Evolutionary conservation across 2,329 filamentous ascomycete species (phyloP).

Genomic region (Alternaria longipes): DNA sequence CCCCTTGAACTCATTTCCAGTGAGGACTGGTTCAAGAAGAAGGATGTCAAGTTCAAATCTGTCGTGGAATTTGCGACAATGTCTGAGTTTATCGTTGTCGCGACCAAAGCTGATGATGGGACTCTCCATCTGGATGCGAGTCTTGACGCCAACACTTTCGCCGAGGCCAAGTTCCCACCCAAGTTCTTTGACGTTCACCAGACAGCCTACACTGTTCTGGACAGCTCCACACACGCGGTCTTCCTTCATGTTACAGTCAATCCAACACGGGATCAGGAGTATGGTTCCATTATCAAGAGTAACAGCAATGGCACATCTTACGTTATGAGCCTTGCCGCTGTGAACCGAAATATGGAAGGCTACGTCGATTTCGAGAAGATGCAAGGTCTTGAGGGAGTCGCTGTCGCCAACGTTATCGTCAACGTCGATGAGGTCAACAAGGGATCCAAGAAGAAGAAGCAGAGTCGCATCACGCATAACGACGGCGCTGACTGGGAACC

Average conservation of each 20-base stretch:
- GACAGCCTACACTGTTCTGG: conserved; percentile 88
- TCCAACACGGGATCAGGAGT: conserved; percentile 69
- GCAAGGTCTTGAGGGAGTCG: conserved; percentile 88
- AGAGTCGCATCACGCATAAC: conserved; percentile 94
- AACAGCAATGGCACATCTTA: conserved; percentile 99
- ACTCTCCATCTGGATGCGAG: conserved; percentile 82
- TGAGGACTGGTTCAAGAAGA: conserved; percentile 78
- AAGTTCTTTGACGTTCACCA: conserved; percentile 83
- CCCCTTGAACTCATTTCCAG: conserved; percentile 77
- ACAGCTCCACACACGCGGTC: conserved; percentile 92
- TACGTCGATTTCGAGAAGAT: conserved; percentile 98
- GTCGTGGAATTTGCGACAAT: conserved; percentile 91
- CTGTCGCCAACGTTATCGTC: conserved; percentile 82
- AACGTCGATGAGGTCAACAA: conserved; percentile 73
- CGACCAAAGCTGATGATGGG: conserved; percentile 71
- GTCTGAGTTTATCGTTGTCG: conserved; percentile 95
- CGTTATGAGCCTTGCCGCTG: conserved; percentile 79
- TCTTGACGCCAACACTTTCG: conserved; percentile 83
- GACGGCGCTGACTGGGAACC: conserved; percentile 89
- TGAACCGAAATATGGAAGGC: conserved; percentile 79
- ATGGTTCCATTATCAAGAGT: conserved; percentile 93
- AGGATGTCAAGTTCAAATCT: conserved; percentile 70
- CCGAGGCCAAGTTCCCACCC: conserved; percentile 82
- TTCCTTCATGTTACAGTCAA: conserved; percentile 92
- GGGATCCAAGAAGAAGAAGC: conserved; percentile 78